Base-by-base conservation (phyloP, 176 grass and related monocot species). In the Triticum turgidum region DNA sequence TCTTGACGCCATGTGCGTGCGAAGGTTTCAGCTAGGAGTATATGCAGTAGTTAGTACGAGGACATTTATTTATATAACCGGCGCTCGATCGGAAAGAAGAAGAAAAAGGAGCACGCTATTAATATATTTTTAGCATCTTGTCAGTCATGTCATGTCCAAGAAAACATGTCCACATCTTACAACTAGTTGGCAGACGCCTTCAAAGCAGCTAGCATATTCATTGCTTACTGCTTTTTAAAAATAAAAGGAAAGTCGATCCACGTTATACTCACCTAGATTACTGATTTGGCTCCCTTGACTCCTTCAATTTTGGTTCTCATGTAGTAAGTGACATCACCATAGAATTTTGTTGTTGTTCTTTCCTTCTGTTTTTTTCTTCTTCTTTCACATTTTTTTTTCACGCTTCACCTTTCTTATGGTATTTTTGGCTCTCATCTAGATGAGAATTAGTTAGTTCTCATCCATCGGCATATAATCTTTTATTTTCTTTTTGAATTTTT, bases 81-180 rank as follows among this genome's bases (percentile, higher is more conserved):
- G 15, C 18, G 21, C n/a, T 51, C 25, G 27, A 39, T 49, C 38
- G 61, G 20, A 33, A 66, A 62, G 39, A 72, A 13, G 65, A 70
- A 32, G 13, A 72, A 6, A 6, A 35, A 84, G n/a, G 10, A 20
- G 4, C 62, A 78, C n/a, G 9, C 1, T 5, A 24, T 18, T 18
- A 49, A 12, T 72, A 51, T 5, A 42, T 64, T 56, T 29, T 15
- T 24, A 37, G 34, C 63, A 61, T 71, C 10, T 67, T 67, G 72
- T 69, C 22, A 18, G 20, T 59, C 54, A 59, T 21, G 54, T 21
- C 76, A 89, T 41, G 20, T 38, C 52, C n/a, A 38, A 63, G 52
- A 49, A 56, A 72, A 84, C 54, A 68, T 35, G 69, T 66, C 87
- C 79, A 58, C 65, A 39, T 80, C 65, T 5, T 9, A 78, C 13